Conservation (phyloP, 2,329 filamentous ascomycete genomes). For the Cladosporium colombiae region DNA sequence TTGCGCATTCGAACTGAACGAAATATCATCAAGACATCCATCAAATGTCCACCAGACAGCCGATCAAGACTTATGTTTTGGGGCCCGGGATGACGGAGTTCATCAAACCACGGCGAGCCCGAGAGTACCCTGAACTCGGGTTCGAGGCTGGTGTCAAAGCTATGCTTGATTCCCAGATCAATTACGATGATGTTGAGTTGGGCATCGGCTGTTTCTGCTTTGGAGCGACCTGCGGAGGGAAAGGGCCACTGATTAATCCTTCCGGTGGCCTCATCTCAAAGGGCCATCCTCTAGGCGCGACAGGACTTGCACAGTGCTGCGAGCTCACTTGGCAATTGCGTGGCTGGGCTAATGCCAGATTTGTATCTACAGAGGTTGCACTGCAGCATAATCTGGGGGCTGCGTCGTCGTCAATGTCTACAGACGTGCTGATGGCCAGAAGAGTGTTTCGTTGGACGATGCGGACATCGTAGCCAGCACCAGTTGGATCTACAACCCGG, state of each 20-base stretch:
- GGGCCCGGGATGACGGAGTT: slow-evolving; percentile 99
- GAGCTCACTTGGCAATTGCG: slow-evolving; percentile 94
- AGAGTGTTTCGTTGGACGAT: slow-evolving; percentile 60
- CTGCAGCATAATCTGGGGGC: slow-evolving; percentile 95
- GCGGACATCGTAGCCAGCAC: slow-evolving; percentile 66
- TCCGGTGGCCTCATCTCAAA: slow-evolving; percentile 94
- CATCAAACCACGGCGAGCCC: slow-evolving; percentile 92
- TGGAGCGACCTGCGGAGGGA: slow-evolving; percentile 83
- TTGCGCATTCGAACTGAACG: too few relatives aligned
- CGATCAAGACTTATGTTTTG: slow-evolving; percentile 68
- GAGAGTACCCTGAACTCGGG: slow-evolving; percentile 91
- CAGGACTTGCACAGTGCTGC: slow-evolving; percentile 91
- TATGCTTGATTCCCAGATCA: slow-evolving; percentile 80
- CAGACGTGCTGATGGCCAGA: slow-evolving; percentile 74
- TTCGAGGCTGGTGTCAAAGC: slow-evolving; percentile 92
- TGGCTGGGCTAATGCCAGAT: slow-evolving; percentile 91
- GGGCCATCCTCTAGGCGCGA: slow-evolving; percentile 90
- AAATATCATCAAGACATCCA: neutral
- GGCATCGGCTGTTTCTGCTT: slow-evolving; percentile 98
- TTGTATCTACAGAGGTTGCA: slow-evolving; percentile 68
- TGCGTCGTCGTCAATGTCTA: slow-evolving; percentile 91
- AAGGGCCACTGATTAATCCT: slow-evolving; percentile 77
- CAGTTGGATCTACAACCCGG: slow-evolving; percentile 85
- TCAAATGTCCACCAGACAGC: slow-evolving; percentile 15
- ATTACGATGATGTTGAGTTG: slow-evolving; percentile 93